A percentile compares a stretch with the other conserved stretches of the same genome.
Conservation (phyloP, 2,329 filamentous ascomycete genomes). For the Talaromyces islandicus region DNA sequence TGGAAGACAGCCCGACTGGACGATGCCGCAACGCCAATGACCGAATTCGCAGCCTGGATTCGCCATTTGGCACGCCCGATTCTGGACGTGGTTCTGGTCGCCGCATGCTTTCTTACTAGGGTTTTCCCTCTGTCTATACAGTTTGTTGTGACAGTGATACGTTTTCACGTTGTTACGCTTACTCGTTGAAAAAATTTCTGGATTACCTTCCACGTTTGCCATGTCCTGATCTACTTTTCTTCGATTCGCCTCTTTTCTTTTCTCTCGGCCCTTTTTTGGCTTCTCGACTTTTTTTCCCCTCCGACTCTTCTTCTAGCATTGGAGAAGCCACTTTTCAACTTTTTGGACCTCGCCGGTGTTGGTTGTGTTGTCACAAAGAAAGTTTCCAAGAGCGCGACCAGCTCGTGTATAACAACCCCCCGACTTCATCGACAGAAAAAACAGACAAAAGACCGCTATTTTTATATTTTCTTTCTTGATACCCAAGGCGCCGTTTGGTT, state of each 20-base stretch:
- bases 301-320: constrained; percentile 12
- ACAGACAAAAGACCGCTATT: constrained; percentile 1
- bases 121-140: neutral
- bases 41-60: constrained; percentile 25
- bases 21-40: constrained; percentile 32
- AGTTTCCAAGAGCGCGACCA: neutral
- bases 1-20: constrained; percentile 60
- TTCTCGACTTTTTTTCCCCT: constrained; percentile 17
- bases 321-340: neutral
- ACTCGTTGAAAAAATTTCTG: constrained; percentile 12
- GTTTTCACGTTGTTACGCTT: constrained; percentile 20
- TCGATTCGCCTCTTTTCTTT: constrained; percentile 10
- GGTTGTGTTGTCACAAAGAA: constrained; percentile 2
- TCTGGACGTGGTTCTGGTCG: constrained; percentile 32
- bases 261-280: constrained; percentile 20
- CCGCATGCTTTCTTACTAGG: constrained; percentile 39
- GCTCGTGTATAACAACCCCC: neutral
- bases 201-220: constrained; percentile 13
- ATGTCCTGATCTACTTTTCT: constrained; percentile 6
- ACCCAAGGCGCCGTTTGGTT: constrained; percentile 36
- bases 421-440: neutral
- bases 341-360: constrained; percentile 1
- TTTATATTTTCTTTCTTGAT: constrained; percentile 11
- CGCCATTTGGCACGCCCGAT: constrained; percentile 31
- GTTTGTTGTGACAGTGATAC: neutral